Evolutionary conservation across 139 green algal genomes (phyloP).

Genomic region (Spirogloea muscicola): DNA sequence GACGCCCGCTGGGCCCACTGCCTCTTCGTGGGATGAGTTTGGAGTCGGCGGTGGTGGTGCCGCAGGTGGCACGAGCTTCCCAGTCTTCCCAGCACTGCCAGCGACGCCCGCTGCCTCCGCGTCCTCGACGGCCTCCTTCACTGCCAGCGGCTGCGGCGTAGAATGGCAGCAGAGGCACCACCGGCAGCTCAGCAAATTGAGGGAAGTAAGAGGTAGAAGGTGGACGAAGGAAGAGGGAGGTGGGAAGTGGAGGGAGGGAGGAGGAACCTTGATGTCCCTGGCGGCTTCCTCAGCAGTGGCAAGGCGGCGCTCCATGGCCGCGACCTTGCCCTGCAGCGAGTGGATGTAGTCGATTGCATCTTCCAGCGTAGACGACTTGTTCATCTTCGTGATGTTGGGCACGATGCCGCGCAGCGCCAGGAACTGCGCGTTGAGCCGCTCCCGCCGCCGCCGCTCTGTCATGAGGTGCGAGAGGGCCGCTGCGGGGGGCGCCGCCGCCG

Average conservation of each 20-base stretch:
- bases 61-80: no score
- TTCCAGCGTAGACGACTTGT: constrained; percentile 18
- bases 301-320: neutral
- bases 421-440: constrained; percentile 11
- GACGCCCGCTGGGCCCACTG: no score
- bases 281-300: neutral
- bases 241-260: neutral
- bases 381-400: constrained; percentile 24
- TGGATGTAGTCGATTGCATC: constrained; percentile 30
- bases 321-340: constrained; percentile 3
- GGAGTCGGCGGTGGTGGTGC: no score
- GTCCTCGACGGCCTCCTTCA: neutral
- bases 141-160: neutral
- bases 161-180: neutral
- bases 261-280: neutral
- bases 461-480: constrained; percentile 22
- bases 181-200: no score
- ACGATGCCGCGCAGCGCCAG: constrained; percentile 9
- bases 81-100: no score
- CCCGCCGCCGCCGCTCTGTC: constrained; percentile 8
- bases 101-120: no score
- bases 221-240: neutral
- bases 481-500: neutral
- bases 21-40: no score
- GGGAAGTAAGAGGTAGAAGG: neutral